A percentile compares a stretch with the other conserved stretches of the same genome.
phyloP scores from a whole-genome alignment of 768 basidiomycete genomes.

The Sarcodon sp. region DNA sequence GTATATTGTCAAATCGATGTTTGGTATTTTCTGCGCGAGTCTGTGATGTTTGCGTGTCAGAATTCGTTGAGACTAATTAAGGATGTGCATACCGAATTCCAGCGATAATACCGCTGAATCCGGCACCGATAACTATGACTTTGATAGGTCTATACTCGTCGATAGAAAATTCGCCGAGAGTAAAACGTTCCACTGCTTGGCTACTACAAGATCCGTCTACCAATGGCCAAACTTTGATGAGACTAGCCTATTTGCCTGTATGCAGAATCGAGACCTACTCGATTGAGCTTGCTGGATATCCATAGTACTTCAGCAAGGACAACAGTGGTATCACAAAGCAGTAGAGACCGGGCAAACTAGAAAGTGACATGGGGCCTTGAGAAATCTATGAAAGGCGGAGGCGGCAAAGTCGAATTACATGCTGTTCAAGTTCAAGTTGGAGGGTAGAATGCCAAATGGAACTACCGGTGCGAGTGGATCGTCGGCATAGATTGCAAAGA shows the following conservation, averaged over 20 bases:
- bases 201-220: too few relatives aligned
- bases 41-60: background rate
- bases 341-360: too few relatives aligned
- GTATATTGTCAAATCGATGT: constrained; percentile 41
- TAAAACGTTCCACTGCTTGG: constrained; percentile 1
- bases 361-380: too few relatives aligned
- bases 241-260: background rate
- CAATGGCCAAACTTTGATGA: background rate
- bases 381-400: too few relatives aligned
- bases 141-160: constrained; percentile 41
- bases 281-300: background rate
- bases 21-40: constrained; percentile 19
- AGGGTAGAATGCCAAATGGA: too few relatives aligned
- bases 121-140: constrained; percentile 45
- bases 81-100: constrained; percentile 31
- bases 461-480: too few relatives aligned
- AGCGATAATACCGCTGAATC: constrained; percentile 45
- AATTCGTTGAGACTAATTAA: too few relatives aligned
- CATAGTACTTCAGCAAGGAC: constrained; percentile 5
- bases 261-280: background rate
- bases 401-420: too few relatives aligned
- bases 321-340: constrained; percentile 8
- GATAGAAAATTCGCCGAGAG: constrained; percentile 30
- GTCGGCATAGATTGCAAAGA: too few relatives aligned
- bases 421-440: too few relatives aligned